These are phyloP conservation scores for Tetrahymena malaccensis DNA, from an alignment of 73 alveolate species.

Conservation along the genomic window DNA sequence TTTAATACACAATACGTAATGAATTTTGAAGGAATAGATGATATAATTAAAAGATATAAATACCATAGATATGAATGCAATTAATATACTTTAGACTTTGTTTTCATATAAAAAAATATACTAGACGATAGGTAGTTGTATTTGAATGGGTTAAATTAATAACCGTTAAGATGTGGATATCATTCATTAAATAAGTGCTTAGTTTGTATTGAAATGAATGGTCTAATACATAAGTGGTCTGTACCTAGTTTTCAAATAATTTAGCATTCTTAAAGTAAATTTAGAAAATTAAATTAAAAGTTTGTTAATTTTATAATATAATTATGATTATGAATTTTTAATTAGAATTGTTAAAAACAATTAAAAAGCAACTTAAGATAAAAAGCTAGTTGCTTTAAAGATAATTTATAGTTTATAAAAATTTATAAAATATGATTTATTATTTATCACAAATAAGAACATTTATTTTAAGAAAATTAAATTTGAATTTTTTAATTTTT, in stretches of 20 bases:
- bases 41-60: background rate
- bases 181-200: background rate
- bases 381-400: no score
- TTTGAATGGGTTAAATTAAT: background rate
- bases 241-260: background rate
- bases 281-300: background rate
- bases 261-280: background rate
- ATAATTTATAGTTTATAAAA: no score
- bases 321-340: background rate
- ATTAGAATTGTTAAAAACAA: no score
- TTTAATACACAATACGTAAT: background rate
- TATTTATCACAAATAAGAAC: background rate
- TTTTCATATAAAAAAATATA: background rate
- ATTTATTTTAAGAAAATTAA: background rate
- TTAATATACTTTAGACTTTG: background rate
- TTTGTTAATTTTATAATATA: background rate
- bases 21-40: background rate
- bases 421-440: no score
- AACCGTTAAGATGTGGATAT: background rate
- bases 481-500: background rate
- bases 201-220: background rate
- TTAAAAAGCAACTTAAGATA: no score
- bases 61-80: background rate
- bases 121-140: background rate
- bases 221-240: background rate